These are phyloP conservation scores for Aspergillus texensis DNA, from an alignment of 2,329 filamentous ascomycete genomes.

Conservation along the genomic window DNA sequence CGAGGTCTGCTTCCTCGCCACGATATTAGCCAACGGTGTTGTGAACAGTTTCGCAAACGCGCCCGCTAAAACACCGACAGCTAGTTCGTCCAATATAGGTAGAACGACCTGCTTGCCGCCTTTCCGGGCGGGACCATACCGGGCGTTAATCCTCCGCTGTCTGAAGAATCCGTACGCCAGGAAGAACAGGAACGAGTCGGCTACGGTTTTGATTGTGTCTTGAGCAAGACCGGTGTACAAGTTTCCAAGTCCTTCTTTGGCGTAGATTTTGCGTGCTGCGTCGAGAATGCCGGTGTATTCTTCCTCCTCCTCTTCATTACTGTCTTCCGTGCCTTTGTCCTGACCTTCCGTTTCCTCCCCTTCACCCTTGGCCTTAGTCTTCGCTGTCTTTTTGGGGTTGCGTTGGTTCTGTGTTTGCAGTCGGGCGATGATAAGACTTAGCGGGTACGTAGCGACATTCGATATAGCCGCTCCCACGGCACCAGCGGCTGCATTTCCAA, in stretches of 20 bases:
- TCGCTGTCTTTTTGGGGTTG: conserved; percentile 39
- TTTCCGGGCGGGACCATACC: conserved; percentile 24
- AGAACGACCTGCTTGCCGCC: conserved; percentile 45
- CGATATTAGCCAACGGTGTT: conserved; percentile 78
- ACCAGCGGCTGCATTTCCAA: conserved; percentile 81
- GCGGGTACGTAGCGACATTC: conserved; percentile 76
- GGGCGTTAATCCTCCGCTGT: conserved; percentile 46
- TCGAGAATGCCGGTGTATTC: conserved; percentile 69
- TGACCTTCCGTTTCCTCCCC: conserved; percentile 39
- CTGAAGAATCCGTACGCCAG: conserved; percentile 70
- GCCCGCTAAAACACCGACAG: conserved; percentile 70
- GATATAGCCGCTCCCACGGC: conserved; percentile 77
- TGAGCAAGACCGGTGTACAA: conserved; percentile 69
- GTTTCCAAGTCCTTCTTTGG: conserved; percentile 70
- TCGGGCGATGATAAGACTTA: conserved; percentile 79
- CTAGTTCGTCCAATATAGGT: conserved; percentile 70
- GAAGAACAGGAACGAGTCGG: conserved; percentile 85
- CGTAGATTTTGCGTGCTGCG: conserved; percentile 71
- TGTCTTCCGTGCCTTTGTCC: conserved; percentile 57
- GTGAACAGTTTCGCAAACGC: conserved; percentile 75
- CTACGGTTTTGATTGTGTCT: conserved; percentile 68
- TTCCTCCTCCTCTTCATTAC: conserved; percentile 31
- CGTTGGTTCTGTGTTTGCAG: conserved; percentile 71
- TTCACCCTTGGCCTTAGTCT: conserved; percentile 52
- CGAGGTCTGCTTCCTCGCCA: conserved; percentile 78